Conservation (phyloP, 768 basidiomycete species). For the Antrodiella citrinella region DNA sequence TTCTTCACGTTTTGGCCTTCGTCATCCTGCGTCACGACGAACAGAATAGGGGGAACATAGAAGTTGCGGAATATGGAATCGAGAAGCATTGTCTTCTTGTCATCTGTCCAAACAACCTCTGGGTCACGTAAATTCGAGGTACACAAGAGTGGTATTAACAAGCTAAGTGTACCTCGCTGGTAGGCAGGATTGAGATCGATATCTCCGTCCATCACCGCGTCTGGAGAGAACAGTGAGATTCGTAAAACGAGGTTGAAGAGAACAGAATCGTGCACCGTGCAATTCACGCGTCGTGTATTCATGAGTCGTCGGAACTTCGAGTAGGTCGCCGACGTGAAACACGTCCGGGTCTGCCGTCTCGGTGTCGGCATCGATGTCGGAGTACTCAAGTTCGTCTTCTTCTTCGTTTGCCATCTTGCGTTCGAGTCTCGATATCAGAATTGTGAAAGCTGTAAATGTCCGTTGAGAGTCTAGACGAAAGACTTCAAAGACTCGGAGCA, state of each 20-base stretch:
- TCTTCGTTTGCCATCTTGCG: too few relatives aligned
- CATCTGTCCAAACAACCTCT: slow-evolving; percentile 70
- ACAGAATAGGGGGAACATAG: slow-evolving; percentile 46
- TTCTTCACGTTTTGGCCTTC: slow-evolving; percentile 32
- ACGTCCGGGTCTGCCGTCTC: neutral
- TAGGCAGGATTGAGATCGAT: slow-evolving; percentile 1
- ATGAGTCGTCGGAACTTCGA: neutral
- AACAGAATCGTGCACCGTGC: neutral
- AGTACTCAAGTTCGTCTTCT: too few relatives aligned
- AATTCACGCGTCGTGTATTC: neutral
- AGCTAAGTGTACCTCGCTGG: neutral
- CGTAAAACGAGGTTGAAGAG: too few relatives aligned
- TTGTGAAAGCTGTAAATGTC: too few relatives aligned
- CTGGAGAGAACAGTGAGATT: too few relatives aligned
- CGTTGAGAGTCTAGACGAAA: too few relatives aligned
- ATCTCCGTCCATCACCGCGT: neutral
- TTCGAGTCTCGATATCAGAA: too few relatives aligned
- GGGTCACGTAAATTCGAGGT: too few relatives aligned
- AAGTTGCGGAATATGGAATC: slow-evolving; percentile 47
- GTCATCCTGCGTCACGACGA: slow-evolving; percentile 31
- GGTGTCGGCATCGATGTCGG: too few relatives aligned
- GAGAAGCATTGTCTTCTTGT: slow-evolving; percentile 51
- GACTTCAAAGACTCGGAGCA: too few relatives aligned
- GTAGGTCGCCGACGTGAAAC: neutral
- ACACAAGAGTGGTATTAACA: too few relatives aligned